Evolutionary conservation across 306 rosid genomes (phyloP).

Genomic region (Dalbergia cultrata): DNA sequence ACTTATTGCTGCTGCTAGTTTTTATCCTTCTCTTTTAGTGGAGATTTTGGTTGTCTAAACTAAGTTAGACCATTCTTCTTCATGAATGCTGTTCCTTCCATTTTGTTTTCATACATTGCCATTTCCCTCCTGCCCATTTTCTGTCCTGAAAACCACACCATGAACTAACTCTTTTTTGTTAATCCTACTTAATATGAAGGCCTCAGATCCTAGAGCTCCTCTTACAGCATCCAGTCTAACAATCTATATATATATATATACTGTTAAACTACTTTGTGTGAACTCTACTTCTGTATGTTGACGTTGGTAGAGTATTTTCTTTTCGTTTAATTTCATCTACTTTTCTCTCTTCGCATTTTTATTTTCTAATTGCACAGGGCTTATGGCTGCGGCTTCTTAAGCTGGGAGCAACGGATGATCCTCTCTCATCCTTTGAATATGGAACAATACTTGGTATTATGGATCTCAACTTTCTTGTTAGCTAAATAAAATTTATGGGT

Average conservation of each 20-base stretch:
- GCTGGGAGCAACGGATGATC: conserved; percentile 95
- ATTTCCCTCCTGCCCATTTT: conserved; percentile 1
- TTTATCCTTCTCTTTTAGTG: neutral
- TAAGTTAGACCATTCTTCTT: conserved; percentile 13
- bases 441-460: conserved; percentile 95
- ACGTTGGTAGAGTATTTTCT: conserved; percentile 22
- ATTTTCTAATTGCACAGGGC: conserved; percentile 69
- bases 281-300: neutral
- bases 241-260: no score
- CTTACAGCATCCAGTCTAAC: neutral
- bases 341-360: neutral
- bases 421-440: conserved; percentile 98
- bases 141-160: neutral
- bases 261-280: neutral
- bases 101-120: neutral
- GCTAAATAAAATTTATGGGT: neutral
- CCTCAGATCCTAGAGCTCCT: conserved; percentile 11
- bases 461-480: conserved; percentile 43
- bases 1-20: neutral
- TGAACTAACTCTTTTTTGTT: neutral
- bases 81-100: neutral
- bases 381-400: conserved; percentile 97
- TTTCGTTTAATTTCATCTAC: neutral
- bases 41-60: neutral
- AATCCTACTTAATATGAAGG: conserved; percentile 1